Percentiles rank a stretch among this genome's conserved stretches.
Evolutionary conservation across 106 monocot genomes (phyloP).

Genomic region (Gastrodia elata): DNA sequence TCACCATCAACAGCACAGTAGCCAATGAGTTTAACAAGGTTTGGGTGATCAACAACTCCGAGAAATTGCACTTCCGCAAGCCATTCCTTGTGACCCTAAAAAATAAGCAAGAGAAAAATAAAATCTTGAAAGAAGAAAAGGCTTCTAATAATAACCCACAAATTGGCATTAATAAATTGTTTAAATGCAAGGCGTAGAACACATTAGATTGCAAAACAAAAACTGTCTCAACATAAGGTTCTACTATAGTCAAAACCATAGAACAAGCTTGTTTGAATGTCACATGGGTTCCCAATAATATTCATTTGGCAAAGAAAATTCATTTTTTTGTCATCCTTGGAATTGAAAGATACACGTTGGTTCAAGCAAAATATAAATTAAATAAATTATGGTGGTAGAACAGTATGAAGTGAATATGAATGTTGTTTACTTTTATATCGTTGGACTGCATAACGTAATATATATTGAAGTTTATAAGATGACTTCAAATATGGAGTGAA

Average conservation of each 20-base stretch:
- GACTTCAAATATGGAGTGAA: too few species aligned
- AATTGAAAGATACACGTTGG: too few species aligned
- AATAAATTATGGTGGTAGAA: too few species aligned
- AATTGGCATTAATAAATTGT: background rate
- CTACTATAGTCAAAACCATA: background rate
- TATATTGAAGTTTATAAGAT: too few species aligned
- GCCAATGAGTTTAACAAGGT: conserved; percentile 79
- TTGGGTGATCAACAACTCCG: conserved; percentile 67
- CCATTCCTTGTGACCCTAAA: conserved; percentile 83
- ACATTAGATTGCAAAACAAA: background rate
- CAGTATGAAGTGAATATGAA: too few species aligned
- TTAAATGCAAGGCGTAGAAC: background rate
- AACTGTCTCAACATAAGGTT: background rate
- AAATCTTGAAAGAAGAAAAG: background rate
- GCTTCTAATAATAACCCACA: background rate
- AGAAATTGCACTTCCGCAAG: conserved; percentile 81
- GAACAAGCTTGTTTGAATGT: background rate
- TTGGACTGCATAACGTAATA: too few species aligned
- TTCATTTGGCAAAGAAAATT: too few species aligned
- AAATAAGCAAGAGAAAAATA: background rate
- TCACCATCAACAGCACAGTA: conserved; percentile 73
- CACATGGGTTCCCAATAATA: too few species aligned
- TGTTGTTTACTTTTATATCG: too few species aligned
- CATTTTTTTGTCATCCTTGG: too few species aligned
- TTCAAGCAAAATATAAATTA: too few species aligned